Percentiles rank a stretch among this genome's conserved stretches.
phyloP scores from a whole-genome alignment of 352 stramenopile species.

The Phytophthora niederhauseri region DNA sequence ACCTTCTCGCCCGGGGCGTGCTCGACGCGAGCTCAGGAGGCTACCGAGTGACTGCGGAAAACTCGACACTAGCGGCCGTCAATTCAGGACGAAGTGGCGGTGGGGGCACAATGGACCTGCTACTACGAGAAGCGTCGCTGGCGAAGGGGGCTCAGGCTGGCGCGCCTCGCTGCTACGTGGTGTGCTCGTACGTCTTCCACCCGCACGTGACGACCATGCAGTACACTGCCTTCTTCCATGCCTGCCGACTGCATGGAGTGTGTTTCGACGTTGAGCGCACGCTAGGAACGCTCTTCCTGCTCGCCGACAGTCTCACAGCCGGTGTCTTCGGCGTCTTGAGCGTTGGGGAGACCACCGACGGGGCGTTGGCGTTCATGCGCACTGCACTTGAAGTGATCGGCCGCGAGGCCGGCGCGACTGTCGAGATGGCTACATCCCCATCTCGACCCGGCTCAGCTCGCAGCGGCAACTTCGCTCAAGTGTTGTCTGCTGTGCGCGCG shows the following conservation, averaged over 20 bases:
- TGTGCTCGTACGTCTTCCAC: constrained; percentile 80
- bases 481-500: constrained; percentile 57
- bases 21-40: constrained; percentile 36
- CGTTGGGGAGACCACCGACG: constrained; percentile 54
- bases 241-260: constrained; percentile 86
- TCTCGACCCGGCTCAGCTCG: constrained; percentile 25
- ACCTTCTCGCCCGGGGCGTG: constrained; percentile 56
- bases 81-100: constrained; percentile 7
- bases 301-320: constrained; percentile 81
- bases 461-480: constrained; percentile 64
- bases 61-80: neutral
- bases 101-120: constrained; percentile 15
- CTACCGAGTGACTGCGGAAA: constrained; percentile 18
- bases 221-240: constrained; percentile 88
- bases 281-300: constrained; percentile 74
- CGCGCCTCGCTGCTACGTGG: constrained; percentile 61
- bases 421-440: constrained; percentile 20
- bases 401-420: constrained; percentile 59
- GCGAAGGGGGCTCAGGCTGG: constrained; percentile 19
- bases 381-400: constrained; percentile 80
- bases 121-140: constrained; percentile 34
- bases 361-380: constrained; percentile 62
- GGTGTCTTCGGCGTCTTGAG: constrained; percentile 77
- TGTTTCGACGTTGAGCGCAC: constrained; percentile 82
- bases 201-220: constrained; percentile 79